Percentiles rank a stretch among this genome's conserved stretches.
Conservation (phyloP, 495 filamentous ascomycete genomes). For the Penicillium desertorum region DNA sequence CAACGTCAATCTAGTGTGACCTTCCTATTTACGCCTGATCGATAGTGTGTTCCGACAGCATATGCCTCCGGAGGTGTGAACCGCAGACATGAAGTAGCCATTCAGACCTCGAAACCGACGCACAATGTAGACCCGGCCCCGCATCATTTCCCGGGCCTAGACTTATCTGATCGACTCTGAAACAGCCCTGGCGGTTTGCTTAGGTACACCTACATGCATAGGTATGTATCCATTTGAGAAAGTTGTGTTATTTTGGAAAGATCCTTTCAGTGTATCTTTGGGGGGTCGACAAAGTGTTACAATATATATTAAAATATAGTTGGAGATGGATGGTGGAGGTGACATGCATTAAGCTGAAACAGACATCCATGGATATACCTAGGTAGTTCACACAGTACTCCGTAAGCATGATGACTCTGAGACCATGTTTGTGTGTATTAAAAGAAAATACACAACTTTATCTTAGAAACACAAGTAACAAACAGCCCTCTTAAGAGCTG, state of each 20-base stretch:
- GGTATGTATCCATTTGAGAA: neutral
- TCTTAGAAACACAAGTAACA: no score
- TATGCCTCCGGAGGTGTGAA: neutral
- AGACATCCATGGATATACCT: neutral
- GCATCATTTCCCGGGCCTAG: slow-evolving; percentile 6
- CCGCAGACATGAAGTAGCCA: neutral
- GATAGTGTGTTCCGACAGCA: neutral
- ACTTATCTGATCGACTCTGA: slow-evolving; percentile 15
- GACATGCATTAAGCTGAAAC: neutral
- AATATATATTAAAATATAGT: neutral
- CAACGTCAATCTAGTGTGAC: neutral
- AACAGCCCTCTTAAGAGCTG: neutral
- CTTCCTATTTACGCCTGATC: slow-evolving; percentile 2
- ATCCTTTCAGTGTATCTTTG: neutral
- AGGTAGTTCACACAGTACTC: neutral
- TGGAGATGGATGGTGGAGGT: neutral
- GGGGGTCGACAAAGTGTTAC: neutral
- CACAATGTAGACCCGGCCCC: slow-evolving; percentile 7
- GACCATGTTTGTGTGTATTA: neutral
- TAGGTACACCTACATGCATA: neutral
- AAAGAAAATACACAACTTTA: no score
- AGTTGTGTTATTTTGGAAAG: neutral
- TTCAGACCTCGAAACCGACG: neutral
- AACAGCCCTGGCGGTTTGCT: neutral
- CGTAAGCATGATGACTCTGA: neutral